Conservation (phyloP, 768 basidiomycete species). For the Trametes punicea region DNA sequence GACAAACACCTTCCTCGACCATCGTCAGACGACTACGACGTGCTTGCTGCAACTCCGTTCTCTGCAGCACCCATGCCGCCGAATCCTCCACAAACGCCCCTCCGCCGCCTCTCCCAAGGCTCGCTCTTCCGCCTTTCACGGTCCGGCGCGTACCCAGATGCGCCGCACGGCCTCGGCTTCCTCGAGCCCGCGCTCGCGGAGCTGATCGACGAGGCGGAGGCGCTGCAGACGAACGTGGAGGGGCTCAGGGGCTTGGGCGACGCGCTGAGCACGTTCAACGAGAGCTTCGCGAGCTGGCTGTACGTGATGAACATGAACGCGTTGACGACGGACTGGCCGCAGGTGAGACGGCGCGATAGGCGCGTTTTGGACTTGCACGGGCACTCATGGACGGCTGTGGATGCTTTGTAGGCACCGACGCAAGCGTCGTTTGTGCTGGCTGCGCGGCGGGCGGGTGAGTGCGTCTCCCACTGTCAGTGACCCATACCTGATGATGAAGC, state of each 20-base stretch:
- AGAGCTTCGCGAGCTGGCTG: slow-evolving; percentile 87
- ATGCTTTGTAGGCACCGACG: slow-evolving; percentile 19
- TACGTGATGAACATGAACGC: slow-evolving; percentile 95
- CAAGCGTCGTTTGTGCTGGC: slow-evolving; percentile 18
- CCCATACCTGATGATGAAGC: neutral
- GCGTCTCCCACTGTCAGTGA: neutral
- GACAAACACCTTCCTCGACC: no score
- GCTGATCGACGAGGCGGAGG: slow-evolving; percentile 84
- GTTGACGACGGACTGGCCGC: slow-evolving; percentile 89
- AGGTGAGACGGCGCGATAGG: slow-evolving; percentile 43
- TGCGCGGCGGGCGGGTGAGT: slow-evolving; percentile 15
- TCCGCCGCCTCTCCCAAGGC: slow-evolving; percentile 87
- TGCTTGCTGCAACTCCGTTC: no score
- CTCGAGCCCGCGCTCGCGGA: slow-evolving; percentile 82
- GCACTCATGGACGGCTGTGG: neutral
- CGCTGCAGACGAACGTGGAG: slow-evolving; percentile 71
- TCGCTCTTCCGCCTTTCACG: slow-evolving; percentile 84
- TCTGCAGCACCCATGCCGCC: no score
- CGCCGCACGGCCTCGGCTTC: slow-evolving; percentile 82
- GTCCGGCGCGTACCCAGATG: slow-evolving; percentile 67
- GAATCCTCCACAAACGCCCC: slow-evolving; percentile 68
- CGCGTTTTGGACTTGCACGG: slow-evolving; percentile 24
- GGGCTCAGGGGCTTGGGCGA: slow-evolving; percentile 68
- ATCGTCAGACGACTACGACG: no score
- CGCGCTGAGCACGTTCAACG: slow-evolving; percentile 83